phyloP scores from a whole-genome alignment of 345 rosid species.

The Moringa oleifera region DNA sequence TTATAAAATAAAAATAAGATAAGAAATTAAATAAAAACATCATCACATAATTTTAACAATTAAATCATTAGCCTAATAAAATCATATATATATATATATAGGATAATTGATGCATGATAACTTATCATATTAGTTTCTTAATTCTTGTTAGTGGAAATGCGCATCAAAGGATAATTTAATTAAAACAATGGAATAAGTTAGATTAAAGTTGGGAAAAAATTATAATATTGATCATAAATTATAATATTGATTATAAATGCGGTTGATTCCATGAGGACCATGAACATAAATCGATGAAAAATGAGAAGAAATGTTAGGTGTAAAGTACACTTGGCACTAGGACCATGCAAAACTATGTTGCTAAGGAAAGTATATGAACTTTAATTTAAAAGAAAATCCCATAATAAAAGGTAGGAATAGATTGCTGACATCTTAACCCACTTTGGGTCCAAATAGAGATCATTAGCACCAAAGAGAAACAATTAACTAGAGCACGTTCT shows the following conservation, averaged over 20 bases:
- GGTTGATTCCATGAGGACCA: background rate
- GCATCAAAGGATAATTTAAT: background rate
- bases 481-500: too few relatives aligned
- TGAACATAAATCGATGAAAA: background rate
- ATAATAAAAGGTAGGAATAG: background rate
- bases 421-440: too few relatives aligned
- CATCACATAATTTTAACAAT: background rate
- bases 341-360: too few relatives aligned
- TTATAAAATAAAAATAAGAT: too few relatives aligned
- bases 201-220: too few relatives aligned
- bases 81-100: background rate
- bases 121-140: background rate
- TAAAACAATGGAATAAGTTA: background rate
- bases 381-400: background rate
- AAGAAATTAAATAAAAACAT: too few relatives aligned
- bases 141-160: slow-evolving; percentile 3
- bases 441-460: too few relatives aligned
- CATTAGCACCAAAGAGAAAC: too few relatives aligned
- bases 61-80: background rate
- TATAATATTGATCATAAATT: too few relatives aligned
- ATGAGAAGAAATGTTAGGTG: background rate
- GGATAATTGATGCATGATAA: background rate
- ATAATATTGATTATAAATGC: background rate
- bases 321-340: slow-evolving; percentile 5
- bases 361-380: background rate